These are phyloP conservation scores for Curvularia eragrostidis DNA, from an alignment of 2,329 filamentous ascomycete genomes.

Conservation along the genomic window DNA sequence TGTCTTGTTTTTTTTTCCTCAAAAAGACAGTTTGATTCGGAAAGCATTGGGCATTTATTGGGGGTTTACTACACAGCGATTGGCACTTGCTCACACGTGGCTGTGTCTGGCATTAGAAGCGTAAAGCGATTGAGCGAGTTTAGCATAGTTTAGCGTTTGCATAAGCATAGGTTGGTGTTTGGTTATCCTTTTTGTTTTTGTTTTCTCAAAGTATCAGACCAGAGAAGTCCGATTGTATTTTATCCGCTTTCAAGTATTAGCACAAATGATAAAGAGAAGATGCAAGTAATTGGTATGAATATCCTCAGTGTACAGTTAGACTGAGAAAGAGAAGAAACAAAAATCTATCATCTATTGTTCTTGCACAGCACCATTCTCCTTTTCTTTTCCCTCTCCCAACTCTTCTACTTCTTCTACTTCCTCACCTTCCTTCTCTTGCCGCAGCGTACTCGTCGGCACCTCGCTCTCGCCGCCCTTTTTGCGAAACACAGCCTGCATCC, in stretches of 20 bases:
- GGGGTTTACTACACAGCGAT: neutral
- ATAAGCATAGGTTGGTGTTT: neutral
- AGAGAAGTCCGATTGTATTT: no score
- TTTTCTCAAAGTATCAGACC: no score
- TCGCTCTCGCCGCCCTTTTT: slow-evolving; percentile 57
- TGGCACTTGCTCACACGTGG: neutral
- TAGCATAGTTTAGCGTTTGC: neutral
- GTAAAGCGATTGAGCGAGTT: neutral
- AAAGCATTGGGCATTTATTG: neutral
- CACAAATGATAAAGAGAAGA: no score
- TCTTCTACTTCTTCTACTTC: slow-evolving; percentile 16
- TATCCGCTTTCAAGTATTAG: no score
- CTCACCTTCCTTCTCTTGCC: slow-evolving; percentile 33
- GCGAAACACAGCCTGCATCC: slow-evolving; percentile 84
- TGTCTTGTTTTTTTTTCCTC: neutral
- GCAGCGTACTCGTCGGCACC: slow-evolving; percentile 44
- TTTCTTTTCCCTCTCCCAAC: neutral
- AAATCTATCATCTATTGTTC: neutral
- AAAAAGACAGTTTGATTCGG: neutral
- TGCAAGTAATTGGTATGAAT: neutral
- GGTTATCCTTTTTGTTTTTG: neutral
- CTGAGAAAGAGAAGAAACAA: no score
- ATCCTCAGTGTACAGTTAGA: neutral
- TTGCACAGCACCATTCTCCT: neutral
- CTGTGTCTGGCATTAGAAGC: neutral